Conservation (phyloP, 164 flowering plant genomes). For the Umbilicus rupestris region DNA sequence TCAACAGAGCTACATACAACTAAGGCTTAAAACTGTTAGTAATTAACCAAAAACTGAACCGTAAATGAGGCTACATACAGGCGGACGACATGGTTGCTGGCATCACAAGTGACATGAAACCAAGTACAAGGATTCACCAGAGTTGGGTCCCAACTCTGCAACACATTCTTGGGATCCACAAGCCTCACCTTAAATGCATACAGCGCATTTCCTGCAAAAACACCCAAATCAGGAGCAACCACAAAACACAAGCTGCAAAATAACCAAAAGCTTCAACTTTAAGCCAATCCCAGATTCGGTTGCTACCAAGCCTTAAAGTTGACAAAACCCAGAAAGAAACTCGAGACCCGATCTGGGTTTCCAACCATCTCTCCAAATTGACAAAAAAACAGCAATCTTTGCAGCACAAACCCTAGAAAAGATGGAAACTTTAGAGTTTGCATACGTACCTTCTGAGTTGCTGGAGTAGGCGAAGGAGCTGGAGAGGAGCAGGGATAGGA, state of each 20-base stretch:
- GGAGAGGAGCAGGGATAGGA: neutral
- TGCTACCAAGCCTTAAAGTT: no score
- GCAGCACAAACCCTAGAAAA: neutral
- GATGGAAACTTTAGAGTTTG: neutral
- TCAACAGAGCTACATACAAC: constrained; percentile 6
- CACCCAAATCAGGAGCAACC: neutral
- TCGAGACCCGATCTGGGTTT: neutral
- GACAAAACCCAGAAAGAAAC: neutral
- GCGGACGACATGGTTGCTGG: constrained; percentile 56
- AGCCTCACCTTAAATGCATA: constrained; percentile 1
- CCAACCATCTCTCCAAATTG: neutral
- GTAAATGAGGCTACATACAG: constrained; percentile 32
- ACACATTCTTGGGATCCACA: neutral
- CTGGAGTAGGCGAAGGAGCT: constrained; percentile 5
- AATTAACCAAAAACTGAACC: neutral
- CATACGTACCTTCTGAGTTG: constrained; percentile 3
- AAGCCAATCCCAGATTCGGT: constrained; percentile 3
- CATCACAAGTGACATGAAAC: constrained; percentile 66
- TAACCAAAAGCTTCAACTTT: neutral
- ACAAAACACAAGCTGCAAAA: neutral
- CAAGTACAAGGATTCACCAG: constrained; percentile 43
- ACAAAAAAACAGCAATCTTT: neutral
- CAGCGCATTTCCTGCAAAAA: neutral
- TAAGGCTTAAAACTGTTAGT: neutral
- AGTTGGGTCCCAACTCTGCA: constrained; percentile 6